A percentile compares a stretch with the other conserved stretches of the same genome.
Evolutionary conservation across 2,329 filamentous ascomycete genomes (phyloP).

Genomic region (Amphichorda felina): DNA sequence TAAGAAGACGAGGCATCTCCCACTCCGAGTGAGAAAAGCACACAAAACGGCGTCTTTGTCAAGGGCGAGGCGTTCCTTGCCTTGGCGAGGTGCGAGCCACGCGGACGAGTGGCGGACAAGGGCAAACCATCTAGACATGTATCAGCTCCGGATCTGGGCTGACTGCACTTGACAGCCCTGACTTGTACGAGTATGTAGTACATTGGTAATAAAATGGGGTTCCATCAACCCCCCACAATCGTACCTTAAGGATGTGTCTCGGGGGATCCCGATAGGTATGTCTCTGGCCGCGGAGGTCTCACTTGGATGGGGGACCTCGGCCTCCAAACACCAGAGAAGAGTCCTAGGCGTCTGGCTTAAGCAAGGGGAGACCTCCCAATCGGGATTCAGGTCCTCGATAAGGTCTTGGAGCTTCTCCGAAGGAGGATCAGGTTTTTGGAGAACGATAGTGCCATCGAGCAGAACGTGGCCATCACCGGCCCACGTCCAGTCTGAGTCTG

Average conservation of each 20-base stretch:
- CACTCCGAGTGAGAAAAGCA: constrained; percentile 62
- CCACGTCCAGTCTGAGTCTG: constrained; percentile 55
- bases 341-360: constrained; percentile 57
- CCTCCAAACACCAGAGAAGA: constrained; percentile 56
- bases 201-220: too few relatives aligned
- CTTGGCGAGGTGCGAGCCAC: constrained; percentile 85
- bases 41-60: constrained; percentile 70
- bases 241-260: constrained; percentile 40
- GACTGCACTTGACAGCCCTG: background rate
- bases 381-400: constrained; percentile 43
- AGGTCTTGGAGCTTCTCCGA: constrained; percentile 37
- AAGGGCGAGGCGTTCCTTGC: constrained; percentile 50
- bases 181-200: background rate
- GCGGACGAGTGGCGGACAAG: constrained; percentile 68
- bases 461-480: constrained; percentile 50
- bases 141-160: background rate
- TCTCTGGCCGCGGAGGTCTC: constrained; percentile 45
- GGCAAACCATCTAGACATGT: constrained; percentile 57
- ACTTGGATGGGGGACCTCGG: constrained; percentile 31
- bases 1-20: constrained; percentile 65
- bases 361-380: constrained; percentile 39
- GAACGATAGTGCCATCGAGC: constrained; percentile 47
- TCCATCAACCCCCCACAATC: constrained; percentile 5
- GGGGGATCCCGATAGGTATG: constrained; percentile 51
- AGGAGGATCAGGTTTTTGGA: constrained; percentile 9